Evolutionary conservation across 2,329 filamentous ascomycete species (phyloP), one percentile per base, ranked within the genome.

Genomic region (Aspergillus chevalieri): DNA sequence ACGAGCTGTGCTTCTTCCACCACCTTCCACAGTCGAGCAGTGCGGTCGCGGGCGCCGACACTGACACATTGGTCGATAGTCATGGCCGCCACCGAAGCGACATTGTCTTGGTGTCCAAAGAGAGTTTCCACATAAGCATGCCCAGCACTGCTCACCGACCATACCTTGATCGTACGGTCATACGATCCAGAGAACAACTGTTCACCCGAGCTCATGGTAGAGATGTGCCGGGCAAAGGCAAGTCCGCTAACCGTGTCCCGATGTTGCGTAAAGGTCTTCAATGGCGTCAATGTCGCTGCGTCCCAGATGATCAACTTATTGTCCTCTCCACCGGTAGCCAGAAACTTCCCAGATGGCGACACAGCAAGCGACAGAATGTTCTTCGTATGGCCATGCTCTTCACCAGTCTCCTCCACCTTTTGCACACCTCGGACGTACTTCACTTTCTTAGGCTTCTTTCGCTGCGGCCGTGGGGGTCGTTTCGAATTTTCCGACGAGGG

Each of bases 1-100:
- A 97, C 91, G 6, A 98, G 81, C 67, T 98, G 93, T 1, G 87
- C 89, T 73, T 98, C 92, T 61, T 98, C 93, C 4, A 89, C 83
- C 1, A 98, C 91, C 70, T 96, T 96, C 93, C 93, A 98, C 59
- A 95, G 73, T 51, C 93, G 80, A 36, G 92, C 93, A 2, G 91
- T 96, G 50, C 92, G 84, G 68, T 98, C 93, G 56, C 93, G 80
- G 5, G 89, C 86, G 48, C 93, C 93, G 15, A 95, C 93, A 53
- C 86, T 93, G 52, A 97, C 79, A 65, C 93, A 96, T 44, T 89
- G 85, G 69, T 97, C 93, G 59, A 90, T 84, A 2, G 86, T 84
- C 54, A 95, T 78, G 19, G 89, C 86, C 55, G 88, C 87, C 48
- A 98, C 82, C 63, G 90, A 88, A 34, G 92, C 78, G 4, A 97